Base-by-base conservation (phyloP, 352 stramenopile genomes). In the Phytopythium boreale region DNA sequence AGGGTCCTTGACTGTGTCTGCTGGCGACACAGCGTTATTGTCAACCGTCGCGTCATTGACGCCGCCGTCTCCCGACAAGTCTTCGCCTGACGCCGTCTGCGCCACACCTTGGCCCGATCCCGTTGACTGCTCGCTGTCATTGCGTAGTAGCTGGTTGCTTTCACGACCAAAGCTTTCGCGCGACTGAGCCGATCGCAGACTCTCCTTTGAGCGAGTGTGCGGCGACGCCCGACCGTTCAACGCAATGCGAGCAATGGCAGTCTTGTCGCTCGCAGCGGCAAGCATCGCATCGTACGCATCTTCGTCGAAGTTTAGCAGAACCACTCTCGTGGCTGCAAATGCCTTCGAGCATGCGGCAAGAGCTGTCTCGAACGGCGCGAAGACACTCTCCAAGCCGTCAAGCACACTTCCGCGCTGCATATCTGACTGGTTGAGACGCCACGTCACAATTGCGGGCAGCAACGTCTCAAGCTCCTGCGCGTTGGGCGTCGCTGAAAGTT, bases 341-440 rank as follows among this genome's bases (percentile, higher is more conserved):
- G 75, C 66, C 22, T 71, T 76, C 0, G 64, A 68, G 55, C 81
- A 89, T 15, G 72, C 74, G 36, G 61, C 56, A 11, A 90, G 20
- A 4, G 70, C 76, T 49, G 70, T 67, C 26, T 84, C 71, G 9
- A 84, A 51, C 19, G 61, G 56, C 7, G 88, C 47, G 44, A 88
- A 88, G 2, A 70, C 63, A 34, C 83, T 95, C 17, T 88, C 71
- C 49, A 92, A 85, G 0, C 82, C 78, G 61, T 97, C 90, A 41
- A 97, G 59, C 0, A 97, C 77, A 20, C 78, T 70, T 22, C 90
- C 90, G 20, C 60, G 69, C 44, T 72, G 70, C n/a, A 93, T 56
- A 60, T 96, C 89, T 24, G 75, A 58, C 56, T 89, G 79, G 0
- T 56, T 47, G 11, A 96, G 31, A 11, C 84, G 77, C 84, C 82